Evolutionary conservation across 2,329 filamentous ascomycete species (phyloP).

Genomic region (Atkinsonella texensis): DNA sequence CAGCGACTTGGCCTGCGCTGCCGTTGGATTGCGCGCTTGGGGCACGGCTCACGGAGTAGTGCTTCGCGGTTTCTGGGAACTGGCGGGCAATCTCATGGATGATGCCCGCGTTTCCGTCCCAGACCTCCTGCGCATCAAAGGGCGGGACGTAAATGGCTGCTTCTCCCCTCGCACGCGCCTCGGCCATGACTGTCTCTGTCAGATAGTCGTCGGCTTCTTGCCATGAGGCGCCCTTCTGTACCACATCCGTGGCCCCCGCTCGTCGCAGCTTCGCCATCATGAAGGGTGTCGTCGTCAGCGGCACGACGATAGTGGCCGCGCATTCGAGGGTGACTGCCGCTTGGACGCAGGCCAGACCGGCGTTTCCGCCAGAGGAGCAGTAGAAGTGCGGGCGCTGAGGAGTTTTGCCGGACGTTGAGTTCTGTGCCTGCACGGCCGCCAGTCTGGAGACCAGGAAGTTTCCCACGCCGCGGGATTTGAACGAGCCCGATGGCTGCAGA

Average conservation of each 20-base stretch:
- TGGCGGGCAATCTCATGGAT: slow-evolving; percentile 33
- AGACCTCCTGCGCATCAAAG: slow-evolving; percentile 54
- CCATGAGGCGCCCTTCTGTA: slow-evolving; percentile 55
- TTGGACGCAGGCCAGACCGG: slow-evolving; percentile 66
- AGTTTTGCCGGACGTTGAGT: slow-evolving; percentile 4
- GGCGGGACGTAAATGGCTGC: slow-evolving; percentile 50
- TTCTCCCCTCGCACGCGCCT: slow-evolving; percentile 16
- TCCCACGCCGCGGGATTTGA: slow-evolving; percentile 70
- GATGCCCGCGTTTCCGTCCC: slow-evolving; percentile 49
- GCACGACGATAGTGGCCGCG: slow-evolving; percentile 61
- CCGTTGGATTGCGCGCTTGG: background rate
- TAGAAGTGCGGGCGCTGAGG: slow-evolving; percentile 47
- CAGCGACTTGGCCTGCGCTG: background rate
- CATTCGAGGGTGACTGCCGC: slow-evolving; percentile 50
- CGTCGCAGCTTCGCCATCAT: slow-evolving; percentile 57
- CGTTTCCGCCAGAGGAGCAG: slow-evolving; percentile 65
- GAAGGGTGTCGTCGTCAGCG: slow-evolving; percentile 47
- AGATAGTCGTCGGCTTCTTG: slow-evolving; percentile 57
- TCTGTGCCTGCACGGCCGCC: slow-evolving; percentile 12
- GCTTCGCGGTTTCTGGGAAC: slow-evolving; percentile 15
- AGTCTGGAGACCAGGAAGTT: slow-evolving; percentile 47
- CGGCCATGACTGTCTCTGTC: slow-evolving; percentile 35
- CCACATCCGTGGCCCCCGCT: slow-evolving; percentile 49
- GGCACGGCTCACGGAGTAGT: slow-evolving; percentile 38
- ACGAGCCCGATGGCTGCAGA: slow-evolving; percentile 69